Evolutionary conservation across 805 yeast genomes (phyloP).

Genomic region (Metschnikowia kofuensis): DNA sequence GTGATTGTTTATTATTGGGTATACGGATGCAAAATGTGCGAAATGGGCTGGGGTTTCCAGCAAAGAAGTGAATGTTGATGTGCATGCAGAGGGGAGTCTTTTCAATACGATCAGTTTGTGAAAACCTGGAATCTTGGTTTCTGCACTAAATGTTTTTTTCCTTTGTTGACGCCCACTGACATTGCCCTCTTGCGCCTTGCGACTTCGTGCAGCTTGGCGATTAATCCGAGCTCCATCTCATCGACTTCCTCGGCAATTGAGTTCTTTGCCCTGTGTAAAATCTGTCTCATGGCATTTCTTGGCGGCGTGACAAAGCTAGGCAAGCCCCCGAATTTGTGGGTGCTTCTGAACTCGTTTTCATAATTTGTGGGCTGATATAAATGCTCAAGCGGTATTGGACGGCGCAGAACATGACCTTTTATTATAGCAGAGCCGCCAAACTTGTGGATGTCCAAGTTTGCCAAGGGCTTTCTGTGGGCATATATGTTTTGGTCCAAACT

Average conservation of each 20-base stretch:
- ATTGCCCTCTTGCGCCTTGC: conserved; percentile 30
- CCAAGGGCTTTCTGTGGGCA: conserved; percentile 25
- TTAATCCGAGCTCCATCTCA: conserved; percentile 20
- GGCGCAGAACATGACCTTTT: conserved; percentile 7
- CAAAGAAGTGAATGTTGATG: not conserved
- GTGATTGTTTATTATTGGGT: conserved; percentile 3
- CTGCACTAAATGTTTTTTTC: conserved; percentile 32
- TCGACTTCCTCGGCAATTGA: conserved; percentile 8
- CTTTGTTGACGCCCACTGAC: conserved; percentile 39
- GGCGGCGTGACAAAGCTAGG: conserved; percentile 38
- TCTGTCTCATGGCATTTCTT: conserved; percentile 22
- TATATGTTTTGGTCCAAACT: conserved; percentile 7
- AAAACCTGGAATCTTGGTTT: conserved; percentile 29
- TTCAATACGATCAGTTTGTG: not conserved
- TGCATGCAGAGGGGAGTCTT: not conserved
- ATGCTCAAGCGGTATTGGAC: conserved; percentile 21
- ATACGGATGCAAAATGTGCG: conserved; percentile 1
- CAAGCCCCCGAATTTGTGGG: conserved; percentile 29
- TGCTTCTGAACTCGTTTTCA: conserved; percentile 25
- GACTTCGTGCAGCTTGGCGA: conserved; percentile 20
- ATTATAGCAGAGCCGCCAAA: conserved; percentile 28
- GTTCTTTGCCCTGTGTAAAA: conserved; percentile 19
- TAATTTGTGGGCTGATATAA: conserved; percentile 31
- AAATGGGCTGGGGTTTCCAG: not conserved
- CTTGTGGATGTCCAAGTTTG: conserved; percentile 26